A percentile compares a stretch with the other conserved stretches of the same genome.
Conservation (phyloP, 805 yeast species). For the Brettanomyces nanus region DNA sequence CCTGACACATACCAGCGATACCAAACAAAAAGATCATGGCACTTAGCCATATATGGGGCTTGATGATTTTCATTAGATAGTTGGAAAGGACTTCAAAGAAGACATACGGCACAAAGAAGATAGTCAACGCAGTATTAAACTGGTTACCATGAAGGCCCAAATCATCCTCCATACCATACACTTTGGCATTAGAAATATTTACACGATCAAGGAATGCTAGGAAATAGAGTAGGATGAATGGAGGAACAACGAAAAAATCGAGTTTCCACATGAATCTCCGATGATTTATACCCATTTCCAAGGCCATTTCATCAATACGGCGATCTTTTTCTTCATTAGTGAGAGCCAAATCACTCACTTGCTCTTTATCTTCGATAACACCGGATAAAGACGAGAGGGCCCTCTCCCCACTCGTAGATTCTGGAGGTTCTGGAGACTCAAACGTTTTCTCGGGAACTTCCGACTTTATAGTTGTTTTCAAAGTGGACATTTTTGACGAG, state of each 20-base stretch:
- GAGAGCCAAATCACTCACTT: slow-evolving; percentile 5
- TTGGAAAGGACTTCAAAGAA: slow-evolving; percentile 62
- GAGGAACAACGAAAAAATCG: slow-evolving; percentile 63
- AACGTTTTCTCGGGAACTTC: background rate
- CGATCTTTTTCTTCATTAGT: slow-evolving; percentile 18
- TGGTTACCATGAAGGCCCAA: slow-evolving; percentile 48
- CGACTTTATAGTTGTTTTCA: background rate
- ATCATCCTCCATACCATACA: slow-evolving; percentile 57
- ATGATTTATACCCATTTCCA: slow-evolving; percentile 43
- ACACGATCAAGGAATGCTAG: slow-evolving; percentile 76
- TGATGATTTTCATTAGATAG: slow-evolving; percentile 45
- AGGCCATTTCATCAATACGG: slow-evolving; percentile 30
- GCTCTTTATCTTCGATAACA: background rate
- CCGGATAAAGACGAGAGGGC: too few species aligned
- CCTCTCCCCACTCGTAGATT: background rate
- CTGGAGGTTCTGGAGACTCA: background rate
- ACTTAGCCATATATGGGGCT: slow-evolving; percentile 60
- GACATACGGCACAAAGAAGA: slow-evolving; percentile 67
- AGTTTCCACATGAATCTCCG: slow-evolving; percentile 51
- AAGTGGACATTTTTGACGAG: background rate
- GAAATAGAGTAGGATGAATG: slow-evolving; percentile 65
- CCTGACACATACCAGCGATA: slow-evolving; percentile 57
- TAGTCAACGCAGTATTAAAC: slow-evolving; percentile 56
- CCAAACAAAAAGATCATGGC: slow-evolving; percentile 57
- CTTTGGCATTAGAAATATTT: slow-evolving; percentile 73